Base-by-base conservation (phyloP, 495 filamentous ascomycete genomes). In the Penicillium bialowiezense region DNA sequence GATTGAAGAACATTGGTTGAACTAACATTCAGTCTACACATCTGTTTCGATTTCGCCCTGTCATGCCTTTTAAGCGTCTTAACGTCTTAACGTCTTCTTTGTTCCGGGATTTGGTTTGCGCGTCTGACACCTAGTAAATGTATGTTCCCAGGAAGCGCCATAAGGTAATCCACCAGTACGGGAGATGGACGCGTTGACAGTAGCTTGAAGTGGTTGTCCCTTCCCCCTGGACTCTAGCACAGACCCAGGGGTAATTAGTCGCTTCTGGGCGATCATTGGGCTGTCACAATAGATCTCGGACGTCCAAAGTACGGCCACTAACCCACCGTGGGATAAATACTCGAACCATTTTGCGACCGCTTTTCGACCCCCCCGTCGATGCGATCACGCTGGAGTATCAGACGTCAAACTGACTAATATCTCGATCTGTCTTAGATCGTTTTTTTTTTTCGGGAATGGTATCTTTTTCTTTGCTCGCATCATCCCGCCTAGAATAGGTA, bases 171-270 rank as follows among this genome's bases (percentile, higher is more conserved):
- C 49, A 56, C 48, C 24, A 9, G 33, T 6, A 26, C 56, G 60
- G 58, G 60, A 58, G 60, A 63, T 63, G 33, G 35, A 47, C 60
- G 35, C 19, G 39, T 41, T 63, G 57, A 61, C 57, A 58, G 57
- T 33, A 24, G 51, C 46, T 55, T 60, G 57, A n/a, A n/a, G n/a
- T n/a, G 54, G 51, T 61, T 21, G 38, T 41, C 40, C 54, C 54
- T 45, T 63, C 48, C 50, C 51, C 43, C 40, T 58, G 60, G 57
- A 50, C 29, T 40, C 44, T 36, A 45, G 50, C 44, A 52, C 44
- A 35, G 48, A 37, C 36, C 38, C 28, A 39, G 49, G 34, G 44
- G 20, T 10, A 45, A 45, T 26, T 33, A 18, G 7, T 21, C 17
- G 17, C 20, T 29, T n/a, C 20, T 21, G 38, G 8, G 10, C 13